Base-by-base conservation (phyloP, 2,329 filamentous ascomycete genomes). In the Colletotrichum liaoningense region DNA sequence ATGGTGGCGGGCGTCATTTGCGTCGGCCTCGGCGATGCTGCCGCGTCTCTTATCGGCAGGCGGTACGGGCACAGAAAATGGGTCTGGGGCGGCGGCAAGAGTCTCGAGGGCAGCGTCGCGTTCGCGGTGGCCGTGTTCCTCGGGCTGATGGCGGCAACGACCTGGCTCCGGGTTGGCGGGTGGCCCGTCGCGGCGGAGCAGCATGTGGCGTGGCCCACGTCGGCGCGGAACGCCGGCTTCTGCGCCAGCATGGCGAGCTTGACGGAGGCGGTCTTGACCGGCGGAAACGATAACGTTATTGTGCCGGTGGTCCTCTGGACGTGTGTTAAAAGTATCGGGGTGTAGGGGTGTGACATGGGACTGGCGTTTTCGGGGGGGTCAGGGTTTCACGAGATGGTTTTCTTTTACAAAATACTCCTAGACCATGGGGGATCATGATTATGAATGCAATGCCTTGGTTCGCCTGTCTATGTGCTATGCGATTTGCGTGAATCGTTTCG, bases 201-300 rank as follows among this genome's bases (percentile, higher is more conserved):
- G 65, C 63, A 68, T 24, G 86, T 91, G 54, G 88, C 92, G 74
- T 81, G 93, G 73, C 93, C 92, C 90, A 81, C 91, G 70, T 82
- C 91, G 60, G 91, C 93, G 26, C 91, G 91, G 5, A 97, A 96
- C 79, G 91, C 93, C 12, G 85, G 87, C 5, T 79, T 94, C 60
- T 97, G 95, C 76, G 95, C 94, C 7, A 88, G 89, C 55, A 90
- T 95, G 71, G 94, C 95, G 33, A 98, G 95, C 82, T 87, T 98
- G 77, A 97, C 97, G 65, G 97, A 99, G 85, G 95, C 97, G 30
- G 96, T 98, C 59, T 85, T 99, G 75, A 98, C 97, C 16, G 97
- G 97, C 2, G 97, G 96, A 35, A 99, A 99, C 83, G 97, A 99
- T 87, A 99, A 99, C 86, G 97, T 99, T 22, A 93, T 98, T 75